Evolutionary conservation across 2,329 filamentous ascomycete genomes (phyloP).

Genomic region (Phialemoniopsis sp.): DNA sequence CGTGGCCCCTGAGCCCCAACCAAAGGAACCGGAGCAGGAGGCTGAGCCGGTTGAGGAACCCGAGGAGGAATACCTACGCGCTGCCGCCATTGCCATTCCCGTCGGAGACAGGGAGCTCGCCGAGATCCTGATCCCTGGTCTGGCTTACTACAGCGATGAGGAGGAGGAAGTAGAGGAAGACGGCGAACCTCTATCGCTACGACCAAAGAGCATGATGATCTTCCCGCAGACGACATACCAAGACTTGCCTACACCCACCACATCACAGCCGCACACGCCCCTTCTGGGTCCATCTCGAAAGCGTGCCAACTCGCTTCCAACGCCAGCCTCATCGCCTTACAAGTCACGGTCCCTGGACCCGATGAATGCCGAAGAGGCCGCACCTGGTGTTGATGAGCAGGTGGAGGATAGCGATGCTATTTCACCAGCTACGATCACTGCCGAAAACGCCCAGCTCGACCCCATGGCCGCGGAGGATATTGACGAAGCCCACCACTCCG

Average conservation of each 20-base stretch:
- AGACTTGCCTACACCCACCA: conserved; percentile 21
- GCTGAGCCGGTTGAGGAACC: conserved; percentile 4
- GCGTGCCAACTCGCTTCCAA: conserved; percentile 47
- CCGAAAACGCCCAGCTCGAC: neutral
- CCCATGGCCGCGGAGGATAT: too few relatives aligned
- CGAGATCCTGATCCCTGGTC: conserved; percentile 76
- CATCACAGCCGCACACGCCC: conserved; percentile 2
- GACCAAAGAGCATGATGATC: conserved; percentile 44
- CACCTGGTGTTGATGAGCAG: conserved; percentile 1
- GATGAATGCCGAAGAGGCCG: too few relatives aligned
- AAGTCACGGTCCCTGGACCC: conserved; percentile 4
- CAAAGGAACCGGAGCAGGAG: conserved; percentile 2
- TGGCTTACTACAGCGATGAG: conserved; percentile 59
- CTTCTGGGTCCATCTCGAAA: conserved; percentile 22
- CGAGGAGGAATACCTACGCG: conserved; percentile 33
- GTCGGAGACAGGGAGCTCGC: conserved; percentile 63
- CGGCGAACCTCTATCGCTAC: conserved; percentile 20
- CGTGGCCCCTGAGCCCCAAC: too few relatives aligned
- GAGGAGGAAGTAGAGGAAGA: conserved; percentile 41
- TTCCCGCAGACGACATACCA: conserved; percentile 22
- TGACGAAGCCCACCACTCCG: too few relatives aligned
- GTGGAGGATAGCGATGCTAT: conserved; percentile 5
- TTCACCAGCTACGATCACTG: conserved; percentile 6
- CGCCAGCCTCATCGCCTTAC: conserved; percentile 21
- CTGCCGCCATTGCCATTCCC: conserved; percentile 64